These are phyloP conservation scores for Boletus sp. DNA, from an alignment of 768 basidiomycete genomes.

Conservation along the genomic window DNA sequence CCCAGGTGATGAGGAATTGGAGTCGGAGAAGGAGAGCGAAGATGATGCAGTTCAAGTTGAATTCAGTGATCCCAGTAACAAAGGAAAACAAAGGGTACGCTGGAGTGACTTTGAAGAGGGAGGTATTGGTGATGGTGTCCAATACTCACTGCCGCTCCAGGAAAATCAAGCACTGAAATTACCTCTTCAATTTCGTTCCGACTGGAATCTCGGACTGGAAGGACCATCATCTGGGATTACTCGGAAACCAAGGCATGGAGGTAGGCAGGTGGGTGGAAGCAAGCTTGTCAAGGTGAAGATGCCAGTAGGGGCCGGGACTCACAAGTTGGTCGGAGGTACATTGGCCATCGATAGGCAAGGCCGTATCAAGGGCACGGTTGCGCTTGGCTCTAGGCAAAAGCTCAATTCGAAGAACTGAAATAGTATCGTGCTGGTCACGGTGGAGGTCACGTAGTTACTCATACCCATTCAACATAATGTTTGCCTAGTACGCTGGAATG, in stretches of 20 bases:
- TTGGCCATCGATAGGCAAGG: constrained; percentile 25
- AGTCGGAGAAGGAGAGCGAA: constrained; percentile 16
- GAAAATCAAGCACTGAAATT: not conserved
- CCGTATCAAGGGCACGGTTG: constrained; percentile 21
- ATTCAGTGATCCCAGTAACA: not conserved
- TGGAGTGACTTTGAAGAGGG: not conserved
- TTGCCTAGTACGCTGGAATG: not conserved
- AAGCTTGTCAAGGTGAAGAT: constrained; percentile 27
- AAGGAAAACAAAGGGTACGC: constrained; percentile 12
- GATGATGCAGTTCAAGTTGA: constrained; percentile 22
- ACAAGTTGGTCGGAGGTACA: constrained; percentile 3
- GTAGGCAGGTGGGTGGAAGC: constrained; percentile 13
- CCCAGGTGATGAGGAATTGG: constrained; percentile 12
- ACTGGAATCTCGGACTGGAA: constrained; percentile 24
- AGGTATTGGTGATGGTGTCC: not conserved
- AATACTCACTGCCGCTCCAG: constrained; percentile 8
- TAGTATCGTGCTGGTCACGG: constrained; percentile 4
- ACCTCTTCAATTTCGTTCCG: constrained; percentile 15
- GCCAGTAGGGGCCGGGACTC: not conserved
- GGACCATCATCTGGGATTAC: constrained; percentile 2
- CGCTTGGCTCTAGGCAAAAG: constrained; percentile 30
- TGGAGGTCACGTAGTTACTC: constrained; percentile 2
- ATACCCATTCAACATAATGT: not conserved
- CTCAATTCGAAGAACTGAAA: constrained; percentile 33
- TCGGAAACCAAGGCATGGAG: constrained; percentile 12